Evolutionary conservation across 164 flowering plant genomes (phyloP), one percentile per base, ranked within the genome.

Genomic region (Aristolochia californica): DNA sequence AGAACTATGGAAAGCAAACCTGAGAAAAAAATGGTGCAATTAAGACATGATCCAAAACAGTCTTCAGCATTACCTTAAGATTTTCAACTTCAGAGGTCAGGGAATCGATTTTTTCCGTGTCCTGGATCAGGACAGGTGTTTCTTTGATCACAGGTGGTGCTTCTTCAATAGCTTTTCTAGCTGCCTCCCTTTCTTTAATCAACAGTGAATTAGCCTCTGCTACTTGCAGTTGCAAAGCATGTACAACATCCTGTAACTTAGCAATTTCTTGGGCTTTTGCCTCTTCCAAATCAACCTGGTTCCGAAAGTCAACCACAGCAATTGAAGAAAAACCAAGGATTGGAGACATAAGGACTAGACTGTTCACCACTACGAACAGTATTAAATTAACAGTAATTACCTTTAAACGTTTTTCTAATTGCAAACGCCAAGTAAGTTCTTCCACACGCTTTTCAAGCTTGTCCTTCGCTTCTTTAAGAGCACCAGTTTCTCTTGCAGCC

Each of bases 401-500:
- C 84, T 88, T 77, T 59, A 86, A 61, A 61, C 91, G 85, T 65
- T 88, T 88, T 78, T 90, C 99, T 53, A 87, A 66, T 71, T 94
- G 99, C 72, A 94, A 74, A 45, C 99, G 88, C 97, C 97, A 94
- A 66, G 97, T 83, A 70, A 94, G 97, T 61, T 94, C 99, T 71
- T 94, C 99, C 58, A 94, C 97, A 52, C 87, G 91, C 77, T 94
- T 94, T 78, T 94, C 97, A 54, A 94, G 80, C 70, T 87, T 94
- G 80, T 94, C 96, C 64, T 94, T 94, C 28, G 95, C 95, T 74
- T 94, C 97, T 81, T 88, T 88, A 44, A 90, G 96, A 28, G 95
- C 96, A 18, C 99, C 99, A 4, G 99, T 94, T 76, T 94, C 99
- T 67, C 95, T 80, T 56, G 95, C 75, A 83, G 97, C 99, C 99